A percentile compares a stretch with the other conserved stretches of the same genome.
Evolutionary conservation across 371 early-diverging fungal species (phyloP).

Genomic region (Mucor irregularis): DNA sequence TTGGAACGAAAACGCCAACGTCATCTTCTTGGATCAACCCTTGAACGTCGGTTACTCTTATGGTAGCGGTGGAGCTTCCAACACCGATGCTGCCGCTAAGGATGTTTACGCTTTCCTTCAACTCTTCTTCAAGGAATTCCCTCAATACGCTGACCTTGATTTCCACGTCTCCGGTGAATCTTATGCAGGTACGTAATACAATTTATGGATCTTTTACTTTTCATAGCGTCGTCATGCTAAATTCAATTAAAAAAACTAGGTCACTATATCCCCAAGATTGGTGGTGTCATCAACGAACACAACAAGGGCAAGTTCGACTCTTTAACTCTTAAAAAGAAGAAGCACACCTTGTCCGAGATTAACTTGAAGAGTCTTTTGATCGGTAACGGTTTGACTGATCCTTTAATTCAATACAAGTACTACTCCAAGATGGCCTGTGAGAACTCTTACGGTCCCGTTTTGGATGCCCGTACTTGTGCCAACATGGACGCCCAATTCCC

Average conservation of each 20-base stretch:
- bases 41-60: conserved; percentile 78
- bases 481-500: conserved; percentile 73
- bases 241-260: conserved; percentile 72
- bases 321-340: conserved; percentile 34
- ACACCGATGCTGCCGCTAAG: conserved; percentile 62
- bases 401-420: conserved; percentile 86
- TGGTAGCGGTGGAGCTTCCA: conserved; percentile 53
- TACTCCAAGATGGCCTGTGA: conserved; percentile 89
- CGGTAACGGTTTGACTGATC: conserved; percentile 93
- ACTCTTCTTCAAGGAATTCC: conserved; percentile 61
- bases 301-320: conserved; percentile 55
- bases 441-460: conserved; percentile 72
- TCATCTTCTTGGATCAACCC: conserved; percentile 82
- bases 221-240: too few relatives aligned
- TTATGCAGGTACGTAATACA: conserved; percentile 10
- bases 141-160: conserved; percentile 55
- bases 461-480: conserved; percentile 64
- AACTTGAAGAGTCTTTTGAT: conserved; percentile 80
- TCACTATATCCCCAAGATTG: conserved; percentile 83
- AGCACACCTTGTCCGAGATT: conserved; percentile 55
- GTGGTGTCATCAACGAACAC: conserved; percentile 63
- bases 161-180: conserved; percentile 63
- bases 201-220: too few relatives aligned
- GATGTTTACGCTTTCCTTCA: conserved; percentile 82
- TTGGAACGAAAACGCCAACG: conserved; percentile 77